Evolutionary conservation across 2,329 filamentous ascomycete genomes (phyloP).

Genomic region (Nannizzia gypsea): DNA sequence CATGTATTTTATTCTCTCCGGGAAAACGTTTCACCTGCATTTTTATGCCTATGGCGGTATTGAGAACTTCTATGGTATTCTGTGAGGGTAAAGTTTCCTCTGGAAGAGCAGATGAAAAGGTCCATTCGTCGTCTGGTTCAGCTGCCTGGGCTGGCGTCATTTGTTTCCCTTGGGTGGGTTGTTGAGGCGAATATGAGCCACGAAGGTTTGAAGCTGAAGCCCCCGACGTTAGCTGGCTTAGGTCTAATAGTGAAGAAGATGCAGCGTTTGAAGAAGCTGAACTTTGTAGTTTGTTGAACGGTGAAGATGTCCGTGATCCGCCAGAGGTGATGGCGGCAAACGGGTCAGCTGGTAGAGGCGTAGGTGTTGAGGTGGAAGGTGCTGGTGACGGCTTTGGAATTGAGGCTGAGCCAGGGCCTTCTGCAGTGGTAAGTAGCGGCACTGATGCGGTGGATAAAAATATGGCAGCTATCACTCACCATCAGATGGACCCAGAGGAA

Average conservation of each 20-base stretch:
- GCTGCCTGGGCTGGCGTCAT: conserved; percentile 21
- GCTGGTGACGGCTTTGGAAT: conserved; percentile 20
- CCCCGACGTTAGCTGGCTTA: conserved; percentile 14
- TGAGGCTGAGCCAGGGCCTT: background rate
- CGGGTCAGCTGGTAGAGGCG: conserved; percentile 41
- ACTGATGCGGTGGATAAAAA: no score
- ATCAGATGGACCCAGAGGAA: conserved; percentile 46
- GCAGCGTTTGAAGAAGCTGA: conserved; percentile 14
- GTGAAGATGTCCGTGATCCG: conserved; percentile 38
- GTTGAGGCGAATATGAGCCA: conserved; percentile 10
- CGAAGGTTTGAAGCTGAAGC: background rate
- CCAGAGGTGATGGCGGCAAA: conserved; percentile 47
- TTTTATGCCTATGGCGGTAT: conserved; percentile 58
- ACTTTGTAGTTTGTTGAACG: conserved; percentile 23
- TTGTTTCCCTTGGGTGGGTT: conserved; percentile 18
- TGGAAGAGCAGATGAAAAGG: conserved; percentile 77
- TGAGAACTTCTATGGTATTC: conserved; percentile 56
- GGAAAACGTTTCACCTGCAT: conserved; percentile 54
- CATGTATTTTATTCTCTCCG: conserved; percentile 49
- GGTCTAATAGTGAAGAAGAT: conserved; percentile 25
- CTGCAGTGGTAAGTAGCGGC: background rate
- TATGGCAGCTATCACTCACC: conserved; percentile 41
- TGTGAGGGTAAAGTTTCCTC: conserved; percentile 46
- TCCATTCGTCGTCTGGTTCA: conserved; percentile 79
- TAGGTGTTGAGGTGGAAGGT: conserved; percentile 23